phyloP scores from a whole-genome alignment of 2,329 filamentous ascomycete species.

The Sclerotinia spermophila region DNA sequence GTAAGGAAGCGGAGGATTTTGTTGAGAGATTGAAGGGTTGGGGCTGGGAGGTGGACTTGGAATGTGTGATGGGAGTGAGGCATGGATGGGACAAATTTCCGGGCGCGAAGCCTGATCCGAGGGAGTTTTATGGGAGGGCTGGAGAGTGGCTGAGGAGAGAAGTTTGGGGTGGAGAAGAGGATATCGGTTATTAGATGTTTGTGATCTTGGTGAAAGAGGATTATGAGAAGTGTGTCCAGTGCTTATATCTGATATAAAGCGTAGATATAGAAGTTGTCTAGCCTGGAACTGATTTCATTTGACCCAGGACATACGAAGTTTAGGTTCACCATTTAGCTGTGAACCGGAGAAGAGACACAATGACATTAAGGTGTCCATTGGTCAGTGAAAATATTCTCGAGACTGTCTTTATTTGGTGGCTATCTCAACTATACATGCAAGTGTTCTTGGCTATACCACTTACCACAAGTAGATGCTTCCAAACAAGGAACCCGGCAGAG shows the following conservation, averaged over 20 bases:
- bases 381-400: no score
- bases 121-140: conserved; percentile 9
- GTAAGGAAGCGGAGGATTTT: conserved; percentile 28
- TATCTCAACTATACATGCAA: background rate
- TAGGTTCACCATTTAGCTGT: background rate
- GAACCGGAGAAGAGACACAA: background rate
- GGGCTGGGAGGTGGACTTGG: conserved; percentile 28
- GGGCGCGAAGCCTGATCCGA: conserved; percentile 3
- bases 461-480: background rate
- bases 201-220: background rate
- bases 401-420: accelerated
- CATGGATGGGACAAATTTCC: conserved; percentile 32
- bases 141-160: conserved; percentile 11
- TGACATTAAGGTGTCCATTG: background rate
- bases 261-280: background rate
- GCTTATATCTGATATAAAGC: background rate
- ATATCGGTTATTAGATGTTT: background rate
- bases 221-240: background rate
- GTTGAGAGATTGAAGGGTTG: conserved; percentile 24
- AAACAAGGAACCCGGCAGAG: background rate
- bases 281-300: background rate
- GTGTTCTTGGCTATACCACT: background rate
- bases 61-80: conserved; percentile 25
- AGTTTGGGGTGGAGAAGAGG: conserved; percentile 8
- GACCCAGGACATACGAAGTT: background rate